These are phyloP conservation scores for Claviceps sp. DNA, from an alignment of 2,329 filamentous ascomycete species.

Conservation along the genomic window DNA sequence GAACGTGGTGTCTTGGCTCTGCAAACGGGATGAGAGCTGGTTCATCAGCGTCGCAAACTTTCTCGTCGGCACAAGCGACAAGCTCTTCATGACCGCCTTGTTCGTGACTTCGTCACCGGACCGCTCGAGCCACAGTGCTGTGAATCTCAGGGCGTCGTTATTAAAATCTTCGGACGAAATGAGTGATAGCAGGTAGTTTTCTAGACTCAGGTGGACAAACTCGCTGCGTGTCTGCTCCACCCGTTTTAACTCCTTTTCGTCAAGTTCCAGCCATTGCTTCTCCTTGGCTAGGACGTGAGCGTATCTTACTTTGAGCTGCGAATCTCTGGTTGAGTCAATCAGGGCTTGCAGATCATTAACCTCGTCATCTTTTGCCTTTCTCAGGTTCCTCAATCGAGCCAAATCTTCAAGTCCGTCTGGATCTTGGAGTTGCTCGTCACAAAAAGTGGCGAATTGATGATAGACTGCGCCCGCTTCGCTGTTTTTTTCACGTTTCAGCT, in stretches of 20 bases:
- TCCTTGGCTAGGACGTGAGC: constrained; percentile 54
- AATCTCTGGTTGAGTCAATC: constrained; percentile 34
- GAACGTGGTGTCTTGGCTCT: constrained; percentile 58
- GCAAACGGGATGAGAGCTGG: constrained; percentile 84
- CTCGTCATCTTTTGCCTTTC: constrained; percentile 69
- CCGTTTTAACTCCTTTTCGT: constrained; percentile 73
- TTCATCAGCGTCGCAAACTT: constrained; percentile 94
- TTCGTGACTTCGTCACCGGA: constrained; percentile 67
- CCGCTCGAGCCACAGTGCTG: constrained; percentile 85
- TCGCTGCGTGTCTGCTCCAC: constrained; percentile 64
- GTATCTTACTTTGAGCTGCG: constrained; percentile 42
- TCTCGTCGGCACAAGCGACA: constrained; percentile 66
- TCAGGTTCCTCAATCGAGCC: constrained; percentile 63
- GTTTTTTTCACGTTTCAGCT: constrained; percentile 54
- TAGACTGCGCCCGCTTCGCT: constrained; percentile 76
- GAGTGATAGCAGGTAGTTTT: constrained; percentile 84
- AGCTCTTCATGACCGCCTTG: constrained; percentile 54
- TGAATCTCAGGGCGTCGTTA: constrained; percentile 81
- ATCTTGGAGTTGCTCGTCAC: constrained; percentile 85
- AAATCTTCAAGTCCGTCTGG: constrained; percentile 76
- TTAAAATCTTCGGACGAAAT: constrained; percentile 78
- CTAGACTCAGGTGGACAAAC: constrained; percentile 76
- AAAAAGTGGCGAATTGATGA: constrained; percentile 90
- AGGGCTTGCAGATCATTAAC: constrained; percentile 57
- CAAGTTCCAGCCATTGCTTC: constrained; percentile 81